Evolutionary conservation across 2,329 filamentous ascomycete genomes (phyloP).

Genomic region (Chrysoporthe austroafricana): DNA sequence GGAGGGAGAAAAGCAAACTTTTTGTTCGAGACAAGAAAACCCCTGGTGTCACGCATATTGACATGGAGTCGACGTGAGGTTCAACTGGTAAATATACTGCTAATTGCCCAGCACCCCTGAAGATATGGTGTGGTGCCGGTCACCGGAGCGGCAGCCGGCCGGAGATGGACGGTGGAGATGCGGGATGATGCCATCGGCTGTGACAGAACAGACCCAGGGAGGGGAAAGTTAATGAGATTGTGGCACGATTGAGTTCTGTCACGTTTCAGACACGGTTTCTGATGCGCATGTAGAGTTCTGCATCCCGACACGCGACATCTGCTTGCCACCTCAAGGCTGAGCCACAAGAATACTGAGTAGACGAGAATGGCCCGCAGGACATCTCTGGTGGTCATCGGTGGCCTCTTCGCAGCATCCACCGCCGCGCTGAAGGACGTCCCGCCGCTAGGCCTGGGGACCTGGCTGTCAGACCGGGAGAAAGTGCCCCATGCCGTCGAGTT

Average conservation of each 20-base stretch:
- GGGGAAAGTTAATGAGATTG: neutral
- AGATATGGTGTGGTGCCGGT: neutral
- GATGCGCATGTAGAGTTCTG: neutral
- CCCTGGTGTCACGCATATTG: neutral
- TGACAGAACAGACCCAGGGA: neutral
- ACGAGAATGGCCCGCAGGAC: conserved; percentile 13
- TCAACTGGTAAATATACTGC: neutral
- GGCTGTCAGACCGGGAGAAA: conserved; percentile 26
- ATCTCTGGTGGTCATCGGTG: conserved; percentile 1
- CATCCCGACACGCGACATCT: neutral
- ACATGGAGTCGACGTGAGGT: neutral
- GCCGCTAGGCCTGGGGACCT: conserved; percentile 27
- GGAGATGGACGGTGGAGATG: neutral
- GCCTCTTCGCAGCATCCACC: conserved; percentile 15
- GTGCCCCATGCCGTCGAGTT: conserved; percentile 28
- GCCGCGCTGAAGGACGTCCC: conserved; percentile 26
- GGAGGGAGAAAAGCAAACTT: neutral
- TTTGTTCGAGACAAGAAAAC: neutral
- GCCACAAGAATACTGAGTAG: no score
- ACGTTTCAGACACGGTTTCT: neutral
- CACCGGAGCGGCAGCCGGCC: neutral
- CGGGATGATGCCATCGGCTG: conserved; percentile 13
- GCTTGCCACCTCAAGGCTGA: neutral
- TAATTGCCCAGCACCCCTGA: neutral
- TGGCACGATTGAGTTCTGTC: neutral